Evolutionary conservation across 2,329 filamentous ascomycete genomes (phyloP), one percentile per base, ranked within the genome.

Genomic region (Colletotrichum higginsianum): DNA sequence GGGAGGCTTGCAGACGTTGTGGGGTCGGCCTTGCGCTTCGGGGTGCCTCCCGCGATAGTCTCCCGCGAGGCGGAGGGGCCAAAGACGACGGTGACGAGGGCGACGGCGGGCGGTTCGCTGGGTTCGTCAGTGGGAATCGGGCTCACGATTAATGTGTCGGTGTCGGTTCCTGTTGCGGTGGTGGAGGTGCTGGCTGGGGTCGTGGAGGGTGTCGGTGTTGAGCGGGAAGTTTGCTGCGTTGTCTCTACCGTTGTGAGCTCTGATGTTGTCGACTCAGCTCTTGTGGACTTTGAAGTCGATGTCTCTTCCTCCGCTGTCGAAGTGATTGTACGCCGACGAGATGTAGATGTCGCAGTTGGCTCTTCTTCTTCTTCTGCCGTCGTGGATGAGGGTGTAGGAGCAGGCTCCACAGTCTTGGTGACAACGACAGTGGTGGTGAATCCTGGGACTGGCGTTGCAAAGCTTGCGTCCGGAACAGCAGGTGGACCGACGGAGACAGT

Each of bases 401-500:
- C 63, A 8, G 62, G 67, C 2, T 53, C 26, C 3, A 71, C 16
- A 7, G 71, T 73, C 40, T 50, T 58, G 1, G 71, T 73, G 53
- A 73, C 60, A n/a, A 73, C 23, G n/a, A 73, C 46, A 9, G 64
- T 67, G 3, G 64, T 66, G 11, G 71, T 68, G 26, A 62, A 56
- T 3, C 57, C 63, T 2, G 61, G 66, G 5, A 26, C 53, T 9
- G 53, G 52, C 4, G 13, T 26, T 18, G 60, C 30, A n/a, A 57
- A 46, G 6, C 49, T 55, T 2, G 72, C 62, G 5, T 47, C 44
- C 16, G 66, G 66, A 3, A 52, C 26, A 4, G 61, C 56, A 2
- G 67, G 64, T 18, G 66, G 38, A 11, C 63, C 69, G 26, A 74
- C 60, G 8, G 60, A 67, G 26, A 73, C 65, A 4, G 74, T 76